Base-by-base conservation (phyloP, 129 eudicot genomes). In the Deinandra increscens region DNA sequence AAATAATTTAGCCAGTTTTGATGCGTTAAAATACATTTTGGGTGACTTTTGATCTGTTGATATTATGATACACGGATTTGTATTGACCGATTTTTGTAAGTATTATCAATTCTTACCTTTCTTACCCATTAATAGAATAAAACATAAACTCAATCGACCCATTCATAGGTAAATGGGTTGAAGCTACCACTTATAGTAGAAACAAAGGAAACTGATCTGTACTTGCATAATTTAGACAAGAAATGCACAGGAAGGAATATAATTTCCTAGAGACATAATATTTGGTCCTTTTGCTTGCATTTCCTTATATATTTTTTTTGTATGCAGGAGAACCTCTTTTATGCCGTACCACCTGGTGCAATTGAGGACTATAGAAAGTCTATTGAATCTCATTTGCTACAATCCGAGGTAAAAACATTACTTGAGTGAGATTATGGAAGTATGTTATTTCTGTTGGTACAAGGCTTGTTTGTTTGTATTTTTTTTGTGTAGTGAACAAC, bases 251-350 rank as follows among this genome's bases (percentile, higher is more conserved):
- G 46, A 29, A 74, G 18, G 65, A 74, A 74, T 64, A n/a, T 39
- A 50, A 74, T 39, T 23, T 64, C 34, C 15, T 39, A 22, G 64
- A 55, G 67, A 54, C 22, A 38, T 29, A 23, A 31, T 41, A 23
- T 65, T 20, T 65, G 20, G 33, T 33, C 51, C 17, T 66, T 73
- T 36, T 72, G 43, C 68, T 36, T 33, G 29, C 17, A 20, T 31
- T 38, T 22, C 15, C 59, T n/a, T n/a, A n/a, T 59, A 49, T 19
- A 1, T 53, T 37, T 60, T 60, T 60, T 61, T 38, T 38, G 34
- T 45, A 70, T 18, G 56, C 91, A 93, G 98, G 96, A 89, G 73
- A 85, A 78, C 62, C 89, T 92, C 75, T 89, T 93, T 74, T 93
- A 89, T 70, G 50, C 85, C 26, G 87, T 89, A 50, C 89, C 84